Conservation (phyloP, 176 grass and related monocot species). For the Cenchrus americanus region DNA sequence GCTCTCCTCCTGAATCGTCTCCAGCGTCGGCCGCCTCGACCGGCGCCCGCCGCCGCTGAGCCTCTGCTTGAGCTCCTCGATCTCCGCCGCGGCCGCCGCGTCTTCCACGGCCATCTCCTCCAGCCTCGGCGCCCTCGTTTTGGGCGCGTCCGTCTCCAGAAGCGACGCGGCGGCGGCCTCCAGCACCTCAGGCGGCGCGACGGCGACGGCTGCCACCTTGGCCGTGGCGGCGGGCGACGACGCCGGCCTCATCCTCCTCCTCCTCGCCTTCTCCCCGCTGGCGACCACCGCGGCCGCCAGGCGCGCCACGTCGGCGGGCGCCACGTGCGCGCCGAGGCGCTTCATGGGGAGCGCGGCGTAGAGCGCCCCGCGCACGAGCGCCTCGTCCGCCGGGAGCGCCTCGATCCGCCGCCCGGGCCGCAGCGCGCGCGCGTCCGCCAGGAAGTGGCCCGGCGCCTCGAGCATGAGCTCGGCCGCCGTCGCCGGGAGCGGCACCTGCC, state of each 20-base stretch:
- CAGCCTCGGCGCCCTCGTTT: constrained; percentile 26
- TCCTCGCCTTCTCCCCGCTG: constrained; percentile 45
- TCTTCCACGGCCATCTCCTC: constrained; percentile 66
- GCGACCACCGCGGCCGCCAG: constrained; percentile 55
- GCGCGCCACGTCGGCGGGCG: constrained; percentile 55
- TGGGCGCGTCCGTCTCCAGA: neutral
- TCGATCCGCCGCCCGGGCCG: constrained; percentile 59
- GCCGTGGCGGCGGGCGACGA: constrained; percentile 33
- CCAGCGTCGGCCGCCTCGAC: constrained; percentile 69
- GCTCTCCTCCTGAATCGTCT: constrained; percentile 86
- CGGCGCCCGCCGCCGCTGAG: constrained; percentile 54
- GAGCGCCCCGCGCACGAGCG: constrained; percentile 52
- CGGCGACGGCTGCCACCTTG: constrained; percentile 48
- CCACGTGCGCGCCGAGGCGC: constrained; percentile 51
- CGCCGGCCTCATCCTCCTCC: neutral
- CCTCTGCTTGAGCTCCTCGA: constrained; percentile 76
- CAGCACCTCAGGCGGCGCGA: constrained; percentile 31
- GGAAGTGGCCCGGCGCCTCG: constrained; percentile 78
- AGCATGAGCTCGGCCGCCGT: constrained; percentile 89
- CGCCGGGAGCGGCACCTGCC: constrained; percentile 35
- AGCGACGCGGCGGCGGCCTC: neutral
- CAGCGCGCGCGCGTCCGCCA: constrained; percentile 58
- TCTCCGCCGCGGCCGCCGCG: constrained; percentile 54
- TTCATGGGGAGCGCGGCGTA: constrained; percentile 92
- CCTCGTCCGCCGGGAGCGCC: constrained; percentile 73